Evolutionary conservation across 495 filamentous ascomycete species (phyloP).

Genomic region (Ramalina intermedia): DNA sequence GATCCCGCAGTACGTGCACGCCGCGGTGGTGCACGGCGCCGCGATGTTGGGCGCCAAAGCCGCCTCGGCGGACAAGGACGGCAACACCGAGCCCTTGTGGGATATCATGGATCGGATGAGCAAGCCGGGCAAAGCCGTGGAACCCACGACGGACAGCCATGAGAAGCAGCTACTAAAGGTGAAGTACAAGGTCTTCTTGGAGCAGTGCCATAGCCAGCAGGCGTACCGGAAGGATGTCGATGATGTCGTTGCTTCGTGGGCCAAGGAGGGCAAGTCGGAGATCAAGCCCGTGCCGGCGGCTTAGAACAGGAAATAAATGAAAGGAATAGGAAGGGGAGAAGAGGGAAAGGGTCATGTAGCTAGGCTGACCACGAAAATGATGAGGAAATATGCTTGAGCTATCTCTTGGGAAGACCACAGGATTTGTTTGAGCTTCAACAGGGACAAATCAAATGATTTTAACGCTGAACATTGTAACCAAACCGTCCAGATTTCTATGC

Average conservation of each 20-base stretch:
- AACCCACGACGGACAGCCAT: slow-evolving; percentile 49
- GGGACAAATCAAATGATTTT: no score
- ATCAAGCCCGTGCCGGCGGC: slow-evolving; percentile 3
- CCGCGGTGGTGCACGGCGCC: slow-evolving; percentile 91
- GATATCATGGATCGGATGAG: slow-evolving; percentile 95
- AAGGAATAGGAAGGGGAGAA: neutral
- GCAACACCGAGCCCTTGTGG: slow-evolving; percentile 78
- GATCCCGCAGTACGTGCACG: slow-evolving; percentile 82
- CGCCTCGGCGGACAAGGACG: slow-evolving; percentile 58
- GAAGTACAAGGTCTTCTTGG: slow-evolving; percentile 66
- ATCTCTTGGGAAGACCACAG: no score
- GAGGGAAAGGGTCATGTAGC: neutral
- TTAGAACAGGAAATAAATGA: slow-evolving; percentile 3
- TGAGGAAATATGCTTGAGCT: neutral
- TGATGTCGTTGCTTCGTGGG: slow-evolving; percentile 35
- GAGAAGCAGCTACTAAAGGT: slow-evolving; percentile 67
- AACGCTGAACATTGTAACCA: no score
- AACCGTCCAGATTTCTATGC: no score
- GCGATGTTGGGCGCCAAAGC: slow-evolving; percentile 97
- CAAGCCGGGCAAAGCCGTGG: slow-evolving; percentile 74
- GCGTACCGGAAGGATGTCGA: slow-evolving; percentile 51
- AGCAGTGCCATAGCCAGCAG: slow-evolving; percentile 49
- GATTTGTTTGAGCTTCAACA: no score
- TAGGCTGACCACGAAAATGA: no score
- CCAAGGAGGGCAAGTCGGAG: slow-evolving; percentile 2